Evolutionary conservation across 1,284 basidiomycete genomes (phyloP).

Genomic region (Apiotrichum gamsii): DNA sequence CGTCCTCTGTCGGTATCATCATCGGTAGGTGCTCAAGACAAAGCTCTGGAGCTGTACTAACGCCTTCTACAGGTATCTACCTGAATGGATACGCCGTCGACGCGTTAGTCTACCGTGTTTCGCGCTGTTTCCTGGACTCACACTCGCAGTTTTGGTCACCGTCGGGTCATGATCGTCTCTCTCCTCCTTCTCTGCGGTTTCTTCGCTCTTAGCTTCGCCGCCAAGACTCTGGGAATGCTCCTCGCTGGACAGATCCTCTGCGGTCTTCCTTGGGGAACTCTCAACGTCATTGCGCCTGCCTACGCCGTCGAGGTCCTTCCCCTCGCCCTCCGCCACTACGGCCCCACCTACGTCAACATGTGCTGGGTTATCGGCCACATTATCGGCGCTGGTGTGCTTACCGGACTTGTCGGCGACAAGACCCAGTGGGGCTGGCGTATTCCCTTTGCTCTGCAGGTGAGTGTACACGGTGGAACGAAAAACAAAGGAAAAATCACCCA

Average conservation of each 20-base stretch:
- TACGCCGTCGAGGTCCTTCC: constrained; percentile 45
- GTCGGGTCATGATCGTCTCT: constrained; percentile 12
- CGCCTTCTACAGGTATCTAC: constrained; percentile 1
- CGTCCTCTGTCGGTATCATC: neutral
- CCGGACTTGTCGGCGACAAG: neutral
- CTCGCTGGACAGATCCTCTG: constrained; percentile 43
- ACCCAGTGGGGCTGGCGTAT: neutral
- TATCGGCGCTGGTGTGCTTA: neutral
- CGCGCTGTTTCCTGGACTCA: no score
- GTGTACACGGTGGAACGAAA: no score
- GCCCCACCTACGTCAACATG: constrained; percentile 48
- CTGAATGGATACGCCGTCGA: constrained; percentile 2
- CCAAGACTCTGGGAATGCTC: constrained; percentile 35
- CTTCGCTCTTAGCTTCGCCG: constrained; percentile 45
- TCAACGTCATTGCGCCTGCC: constrained; percentile 3
- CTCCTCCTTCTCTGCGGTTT: constrained; percentile 34
- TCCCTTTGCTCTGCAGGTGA: constrained; percentile 22
- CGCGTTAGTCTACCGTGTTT: constrained; percentile 28
- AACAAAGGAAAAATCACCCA: no score
- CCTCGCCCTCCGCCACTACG: constrained; percentile 41
- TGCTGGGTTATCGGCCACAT: constrained; percentile 46
- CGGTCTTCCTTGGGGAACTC: constrained; percentile 21
- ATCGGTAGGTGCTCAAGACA: no score
- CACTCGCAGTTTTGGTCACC: no score
- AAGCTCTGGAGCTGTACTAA: no score